Evolutionary conservation across 345 rosid genomes (phyloP), one percentile per base, ranked within the genome.

Genomic region (Trapa bicornis): DNA sequence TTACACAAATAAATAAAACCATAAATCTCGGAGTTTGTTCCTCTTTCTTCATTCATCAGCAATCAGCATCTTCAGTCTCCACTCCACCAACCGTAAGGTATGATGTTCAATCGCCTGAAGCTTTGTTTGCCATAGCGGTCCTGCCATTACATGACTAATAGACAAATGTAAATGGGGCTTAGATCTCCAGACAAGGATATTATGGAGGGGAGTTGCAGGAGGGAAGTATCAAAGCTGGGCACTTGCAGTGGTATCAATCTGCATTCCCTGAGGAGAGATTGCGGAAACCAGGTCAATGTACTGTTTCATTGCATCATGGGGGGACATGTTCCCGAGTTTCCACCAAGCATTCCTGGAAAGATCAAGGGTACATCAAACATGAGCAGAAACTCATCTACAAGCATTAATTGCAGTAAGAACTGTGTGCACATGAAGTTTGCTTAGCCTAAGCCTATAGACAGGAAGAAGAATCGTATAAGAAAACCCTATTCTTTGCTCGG

Each of bases 221-320:
- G 43, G 39, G 9, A 4, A 41, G 56, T 39, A 35, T 52, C 22
- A 47, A 11, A 42, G 71, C 33, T 13, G 47, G 56, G 17, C 35
- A 43, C 79, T 75, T 70, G 77, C 87, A 42, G 7, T n/a, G 36
- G 13, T 29, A 69, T 62, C 65, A 64, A 67, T 70, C 68, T 65
- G 71, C 64, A 54, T 70, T 75, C 75, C 74, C 42, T 39, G 76
- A 57, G 84, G 83, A 63, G 76, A 54, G 69, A 54, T 80, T 47
- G 54, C 65, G 5, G 84, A 78, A 32, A 85, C 74, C 72, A 80
- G 68, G 45, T 53, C 56, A 37, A 82, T 72, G 65, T 85, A 85
- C 66, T 69, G 76, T 75, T 82, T 80, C 89, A 85, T 85, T 37
- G 89, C 86, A 13, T 41, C 74, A 63, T 85, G 85, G 12, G 73